Evolutionary conservation across 164 flowering plant species (phyloP).

Genomic region (Vitis rupestris): DNA sequence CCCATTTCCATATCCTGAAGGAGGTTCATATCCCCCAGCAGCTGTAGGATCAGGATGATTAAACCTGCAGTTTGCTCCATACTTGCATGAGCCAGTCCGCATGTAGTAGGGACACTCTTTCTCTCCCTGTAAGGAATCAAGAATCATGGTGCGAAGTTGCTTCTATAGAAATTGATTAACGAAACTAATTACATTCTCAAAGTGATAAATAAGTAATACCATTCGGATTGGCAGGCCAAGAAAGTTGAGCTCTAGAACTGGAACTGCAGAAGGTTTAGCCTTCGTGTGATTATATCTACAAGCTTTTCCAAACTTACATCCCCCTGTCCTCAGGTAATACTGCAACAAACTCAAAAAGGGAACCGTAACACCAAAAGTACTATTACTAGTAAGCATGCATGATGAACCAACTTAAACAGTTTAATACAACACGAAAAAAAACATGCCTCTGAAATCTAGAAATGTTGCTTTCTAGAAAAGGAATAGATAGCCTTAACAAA

Average conservation of each 20-base stretch:
- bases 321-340: constrained; percentile 76
- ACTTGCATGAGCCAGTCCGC: constrained; percentile 95
- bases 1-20: constrained; percentile 48
- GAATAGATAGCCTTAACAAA: not conserved
- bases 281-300: constrained; percentile 70
- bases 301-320: constrained; percentile 76
- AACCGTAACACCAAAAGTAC: not conserved
- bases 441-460: not conserved
- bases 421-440: not conserved
- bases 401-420: not conserved
- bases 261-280: constrained; percentile 34
- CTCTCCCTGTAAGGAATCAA: constrained; percentile 60
- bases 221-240: constrained; percentile 83
- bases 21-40: constrained; percentile 39
- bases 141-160: no score
- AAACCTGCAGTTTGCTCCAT: constrained; percentile 76
- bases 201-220: constrained; percentile 40
- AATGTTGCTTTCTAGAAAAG: not conserved
- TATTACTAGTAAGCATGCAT: constrained; percentile 5
- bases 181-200: not conserved
- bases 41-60: constrained; percentile 92
- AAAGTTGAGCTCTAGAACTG: constrained; percentile 62
- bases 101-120: constrained; percentile 85
- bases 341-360: constrained; percentile 36
- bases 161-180: no score